Percentiles rank a stretch among this genome's conserved stretches.
Evolutionary conservation across 352 stramenopile species (phyloP).

Genomic region (Plasmopara halstedii): DNA sequence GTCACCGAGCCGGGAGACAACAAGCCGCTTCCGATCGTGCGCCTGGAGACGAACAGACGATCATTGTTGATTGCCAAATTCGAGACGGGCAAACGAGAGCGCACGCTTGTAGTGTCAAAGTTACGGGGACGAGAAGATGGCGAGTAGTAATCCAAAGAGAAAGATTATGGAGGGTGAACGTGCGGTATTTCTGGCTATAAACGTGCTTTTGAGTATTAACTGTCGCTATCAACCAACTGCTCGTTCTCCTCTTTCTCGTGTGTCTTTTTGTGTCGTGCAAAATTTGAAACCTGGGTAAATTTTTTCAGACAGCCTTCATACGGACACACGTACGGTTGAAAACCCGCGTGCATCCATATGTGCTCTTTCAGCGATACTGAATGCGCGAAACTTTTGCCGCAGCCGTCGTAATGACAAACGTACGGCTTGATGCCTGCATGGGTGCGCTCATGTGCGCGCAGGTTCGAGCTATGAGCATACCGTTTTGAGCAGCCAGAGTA

Average conservation of each 20-base stretch:
- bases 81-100: constrained; percentile 27
- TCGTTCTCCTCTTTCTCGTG: constrained; percentile 72
- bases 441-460: constrained; percentile 88
- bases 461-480: constrained; percentile 87
- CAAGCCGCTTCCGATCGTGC: constrained; percentile 36
- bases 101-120: constrained; percentile 62
- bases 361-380: constrained; percentile 89
- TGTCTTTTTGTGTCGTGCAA: constrained; percentile 82
- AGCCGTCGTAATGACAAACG: constrained; percentile 85
- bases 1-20: constrained; percentile 17
- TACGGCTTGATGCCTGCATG: constrained; percentile 88
- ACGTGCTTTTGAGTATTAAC: constrained; percentile 6
- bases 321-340: constrained; percentile 88
- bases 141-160: constrained; percentile 10
- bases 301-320: constrained; percentile 85
- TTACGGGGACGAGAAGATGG: constrained; percentile 12
- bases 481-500: constrained; percentile 81
- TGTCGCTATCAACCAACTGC: constrained; percentile 46
- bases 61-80: constrained; percentile 58
- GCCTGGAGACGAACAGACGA: constrained; percentile 42
- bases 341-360: constrained; percentile 87
- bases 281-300: constrained; percentile 86
- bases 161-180: background rate
- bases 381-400: constrained; percentile 86
- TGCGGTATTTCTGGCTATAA: background rate